phyloP scores from a whole-genome alignment of 1,284 basidiomycete species.

The Fomitopsis pinicola region DNA sequence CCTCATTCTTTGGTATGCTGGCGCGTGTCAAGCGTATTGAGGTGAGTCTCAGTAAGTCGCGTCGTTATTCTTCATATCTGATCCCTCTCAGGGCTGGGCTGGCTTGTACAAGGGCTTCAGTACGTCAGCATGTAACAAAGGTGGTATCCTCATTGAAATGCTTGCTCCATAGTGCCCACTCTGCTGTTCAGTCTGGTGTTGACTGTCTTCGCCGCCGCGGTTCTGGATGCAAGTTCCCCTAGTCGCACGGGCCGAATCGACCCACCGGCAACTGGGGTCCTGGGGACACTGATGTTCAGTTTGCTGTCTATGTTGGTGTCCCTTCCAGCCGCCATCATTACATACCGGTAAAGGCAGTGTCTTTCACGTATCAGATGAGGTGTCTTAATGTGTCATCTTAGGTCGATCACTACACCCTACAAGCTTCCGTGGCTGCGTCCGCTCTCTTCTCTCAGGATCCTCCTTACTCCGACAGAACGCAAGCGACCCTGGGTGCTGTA shows the following conservation, averaged over 20 bases:
- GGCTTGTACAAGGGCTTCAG: conserved; percentile 86
- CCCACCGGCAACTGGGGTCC: conserved; percentile 63
- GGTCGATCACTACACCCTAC: conserved; percentile 84
- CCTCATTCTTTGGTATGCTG: conserved; percentile 65
- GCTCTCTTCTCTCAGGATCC: conserved; percentile 59
- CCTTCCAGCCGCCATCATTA: conserved; percentile 77
- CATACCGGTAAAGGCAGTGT: conserved; percentile 58
- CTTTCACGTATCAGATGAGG: not conserved
- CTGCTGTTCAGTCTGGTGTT: conserved; percentile 58
- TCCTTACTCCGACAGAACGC: conserved; percentile 82
- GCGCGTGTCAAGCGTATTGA: conserved; percentile 73
- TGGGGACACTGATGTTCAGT: conserved; percentile 61
- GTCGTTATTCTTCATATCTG: not conserved
- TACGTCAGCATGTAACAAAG: conserved; percentile 33
- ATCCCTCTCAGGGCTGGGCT: conserved; percentile 51
- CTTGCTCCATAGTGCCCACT: conserved; percentile 56
- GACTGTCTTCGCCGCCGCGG: conserved; percentile 50
- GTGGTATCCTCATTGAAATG: not conserved
- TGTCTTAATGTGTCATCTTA: conserved; percentile 23
- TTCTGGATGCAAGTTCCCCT: conserved; percentile 49
- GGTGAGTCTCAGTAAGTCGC: conserved; percentile 32
- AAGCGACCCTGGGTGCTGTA: conserved; percentile 79
- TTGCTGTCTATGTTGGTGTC: conserved; percentile 69
- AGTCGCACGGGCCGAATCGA: conserved; percentile 63
- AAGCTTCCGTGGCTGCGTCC: conserved; percentile 67